Evolutionary conservation across 768 basidiomycete species (phyloP).

Genomic region (Galerina marginata): DNA sequence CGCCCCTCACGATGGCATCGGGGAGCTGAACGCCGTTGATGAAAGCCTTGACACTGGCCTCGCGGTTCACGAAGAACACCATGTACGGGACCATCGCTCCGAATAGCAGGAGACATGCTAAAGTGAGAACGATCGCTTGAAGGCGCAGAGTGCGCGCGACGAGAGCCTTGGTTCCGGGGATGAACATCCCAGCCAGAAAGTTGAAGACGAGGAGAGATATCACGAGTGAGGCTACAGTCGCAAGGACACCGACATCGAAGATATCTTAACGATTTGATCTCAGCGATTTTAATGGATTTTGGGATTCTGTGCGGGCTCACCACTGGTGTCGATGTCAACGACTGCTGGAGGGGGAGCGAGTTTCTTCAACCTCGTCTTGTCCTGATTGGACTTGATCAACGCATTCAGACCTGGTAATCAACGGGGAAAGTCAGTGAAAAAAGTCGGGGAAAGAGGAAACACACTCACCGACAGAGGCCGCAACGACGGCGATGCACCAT

Average conservation of each 20-base stretch:
- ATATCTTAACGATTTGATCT: slow-evolving; percentile 37
- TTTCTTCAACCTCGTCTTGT: slow-evolving; percentile 37
- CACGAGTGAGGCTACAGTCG: slow-evolving; percentile 24
- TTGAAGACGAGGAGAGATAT: slow-evolving; percentile 27
- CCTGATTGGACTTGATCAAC: slow-evolving; percentile 45
- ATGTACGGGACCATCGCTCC: slow-evolving; percentile 54
- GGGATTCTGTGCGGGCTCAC: slow-evolving; percentile 23
- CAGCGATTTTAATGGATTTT: not conserved
- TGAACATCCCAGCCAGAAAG: slow-evolving; percentile 16
- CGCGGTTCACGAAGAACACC: slow-evolving; percentile 48
- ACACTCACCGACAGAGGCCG: slow-evolving; percentile 18
- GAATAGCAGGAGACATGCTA: slow-evolving; percentile 38
- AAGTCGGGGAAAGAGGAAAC: not conserved
- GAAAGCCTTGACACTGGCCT: slow-evolving; percentile 46
- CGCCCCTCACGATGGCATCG: slow-evolving; percentile 36
- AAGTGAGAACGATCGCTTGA: slow-evolving; percentile 19
- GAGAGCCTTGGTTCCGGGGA: slow-evolving; percentile 20
- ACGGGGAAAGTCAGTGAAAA: no score
- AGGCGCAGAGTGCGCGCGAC: slow-evolving; percentile 19
- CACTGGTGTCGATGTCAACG: slow-evolving; percentile 43
- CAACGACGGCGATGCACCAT: slow-evolving; percentile 26
- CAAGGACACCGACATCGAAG: slow-evolving; percentile 41
- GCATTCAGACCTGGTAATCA: slow-evolving; percentile 42
- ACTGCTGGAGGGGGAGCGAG: slow-evolving; percentile 37
- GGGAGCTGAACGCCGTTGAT: slow-evolving; percentile 44